phyloP scores from a whole-genome alignment of 129 eudicot genomes.

The Chrysanthemum makinoi region DNA sequence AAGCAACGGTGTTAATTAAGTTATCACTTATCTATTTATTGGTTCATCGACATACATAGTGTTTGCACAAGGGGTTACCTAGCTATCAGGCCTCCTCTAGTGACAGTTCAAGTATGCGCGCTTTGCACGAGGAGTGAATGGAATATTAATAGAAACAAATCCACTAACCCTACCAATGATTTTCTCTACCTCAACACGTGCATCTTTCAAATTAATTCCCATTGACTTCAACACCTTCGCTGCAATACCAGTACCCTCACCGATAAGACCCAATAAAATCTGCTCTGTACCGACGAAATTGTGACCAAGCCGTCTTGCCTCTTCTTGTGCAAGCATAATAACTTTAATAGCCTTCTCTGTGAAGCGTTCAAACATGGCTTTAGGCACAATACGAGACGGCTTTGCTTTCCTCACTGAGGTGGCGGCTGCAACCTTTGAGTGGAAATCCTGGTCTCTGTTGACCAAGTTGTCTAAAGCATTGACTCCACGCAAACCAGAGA shows the following conservation, averaged over 20 bases:
- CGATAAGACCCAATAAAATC: conserved; percentile 85
- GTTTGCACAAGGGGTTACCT: conserved; percentile 41
- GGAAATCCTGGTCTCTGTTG: conserved; percentile 44
- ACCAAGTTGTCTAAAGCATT: conserved; percentile 66
- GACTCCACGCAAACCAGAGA: conserved; percentile 65
- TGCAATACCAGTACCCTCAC: conserved; percentile 91
- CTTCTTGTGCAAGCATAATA: conserved; percentile 98
- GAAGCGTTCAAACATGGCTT: conserved; percentile 89
- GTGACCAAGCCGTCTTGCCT: conserved; percentile 87
- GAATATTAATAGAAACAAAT: conserved; percentile 85
- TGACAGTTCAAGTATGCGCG: conserved; percentile 88
- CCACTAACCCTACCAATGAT: conserved; percentile 93
- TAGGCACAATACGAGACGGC: conserved; percentile 46
- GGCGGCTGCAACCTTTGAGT: conserved; percentile 62
- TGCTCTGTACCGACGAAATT: conserved; percentile 92
- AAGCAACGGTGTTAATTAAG: conserved; percentile 7
- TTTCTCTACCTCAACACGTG: conserved; percentile 89
- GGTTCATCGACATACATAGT: neutral
- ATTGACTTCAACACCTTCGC: conserved; percentile 94
- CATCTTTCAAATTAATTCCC: conserved; percentile 95
- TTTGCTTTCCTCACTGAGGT: conserved; percentile 53
- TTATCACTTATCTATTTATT: neutral
- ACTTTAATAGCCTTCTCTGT: conserved; percentile 94
- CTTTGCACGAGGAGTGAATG: conserved; percentile 94
- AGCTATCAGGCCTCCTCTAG: conserved; percentile 95